Base-by-base conservation (phyloP, 2,329 filamentous ascomycete genomes). In the Didymella pinodella region DNA sequence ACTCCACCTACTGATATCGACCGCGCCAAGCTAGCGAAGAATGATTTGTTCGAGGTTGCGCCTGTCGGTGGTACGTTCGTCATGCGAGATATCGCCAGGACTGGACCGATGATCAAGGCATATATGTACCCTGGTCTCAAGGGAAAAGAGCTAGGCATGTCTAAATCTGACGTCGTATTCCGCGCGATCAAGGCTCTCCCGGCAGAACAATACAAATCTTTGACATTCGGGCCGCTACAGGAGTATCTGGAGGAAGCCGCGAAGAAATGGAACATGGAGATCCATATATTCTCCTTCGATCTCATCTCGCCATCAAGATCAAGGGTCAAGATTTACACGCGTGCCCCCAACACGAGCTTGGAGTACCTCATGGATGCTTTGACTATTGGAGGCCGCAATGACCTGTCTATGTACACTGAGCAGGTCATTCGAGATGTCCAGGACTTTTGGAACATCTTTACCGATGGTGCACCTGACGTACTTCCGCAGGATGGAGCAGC, bases 311-410 rank as follows among this genome's bases (percentile, higher is more conserved):
- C 57, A n/a, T 10, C 47, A 12, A 43, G 49, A 18, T 61, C 61
- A n/a, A 43, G 61, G 7, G 49, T 63, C 47, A 63, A 61, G 43
- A 54, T 63, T 8, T 63, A 61, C 34, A 63, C 61, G 6, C 54
- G 57, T 2, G 61, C 57, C 14, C 57, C 61, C 7, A 55, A 61
- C 31, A 60, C 57, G 1, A 57, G 48, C 16, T 18, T 61, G 14
- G 61, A 61, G 32, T 63, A 63, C 29, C 46, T 61, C 16, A 60
- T 63, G 61, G 57, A 61, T 47, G 61, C 57, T 7, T 41, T 63
- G 7, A 61, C 57, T 4, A 49, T 63, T 14, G 61, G 57, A 22
- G 57, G 57, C 10, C 32, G 61, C 20, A 48, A 58, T 20, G 54
- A 55, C 25, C 29, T 61, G 29, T 55, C 57, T 2, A 58, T 63